Percentiles rank a stretch among this genome's conserved stretches.
Evolutionary conservation across 108 stramenopile species (phyloP).

Genomic region (Seminavis robusta): DNA sequence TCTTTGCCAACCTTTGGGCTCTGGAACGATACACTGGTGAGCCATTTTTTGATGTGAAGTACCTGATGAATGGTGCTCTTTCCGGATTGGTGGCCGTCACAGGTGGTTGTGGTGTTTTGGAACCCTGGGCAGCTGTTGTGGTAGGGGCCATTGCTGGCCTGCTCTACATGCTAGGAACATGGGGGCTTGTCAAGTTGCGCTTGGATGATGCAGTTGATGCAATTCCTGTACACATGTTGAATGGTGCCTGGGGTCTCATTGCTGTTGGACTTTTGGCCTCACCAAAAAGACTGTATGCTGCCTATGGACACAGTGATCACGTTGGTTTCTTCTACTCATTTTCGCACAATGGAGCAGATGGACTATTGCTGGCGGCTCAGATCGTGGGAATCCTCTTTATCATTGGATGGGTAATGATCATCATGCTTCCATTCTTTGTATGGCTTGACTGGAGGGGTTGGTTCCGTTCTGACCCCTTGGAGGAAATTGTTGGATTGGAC

Average conservation of each 20-base stretch:
- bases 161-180: conserved; percentile 63
- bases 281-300: conserved; percentile 22
- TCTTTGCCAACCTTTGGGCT: conserved; percentile 41
- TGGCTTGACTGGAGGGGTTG: conserved; percentile 55
- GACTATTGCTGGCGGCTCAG: conserved; percentile 58
- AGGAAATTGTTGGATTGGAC: conserved; percentile 85
- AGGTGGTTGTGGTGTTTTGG: conserved; percentile 75
- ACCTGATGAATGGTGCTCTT: conserved; percentile 61
- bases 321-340: conserved; percentile 66
- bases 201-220: conserved; percentile 93
- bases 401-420: conserved; percentile 69
- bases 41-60: conserved; percentile 46
- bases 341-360: conserved; percentile 34
- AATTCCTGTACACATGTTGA: conserved; percentile 88
- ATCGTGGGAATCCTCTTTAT: conserved; percentile 71
- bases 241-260: conserved; percentile 85
- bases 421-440: conserved; percentile 78
- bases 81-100: conserved; percentile 86
- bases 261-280: conserved; percentile 83
- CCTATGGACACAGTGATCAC: conserved; percentile 49
- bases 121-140: conserved; percentile 83
- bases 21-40: conserved; percentile 49
- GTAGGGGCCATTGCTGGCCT: conserved; percentile 81
- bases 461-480: conserved; percentile 75
- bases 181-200: conserved; percentile 62